Conservation (phyloP, 129 eudicot genomes). For the Pulicaria dysenterica region DNA sequence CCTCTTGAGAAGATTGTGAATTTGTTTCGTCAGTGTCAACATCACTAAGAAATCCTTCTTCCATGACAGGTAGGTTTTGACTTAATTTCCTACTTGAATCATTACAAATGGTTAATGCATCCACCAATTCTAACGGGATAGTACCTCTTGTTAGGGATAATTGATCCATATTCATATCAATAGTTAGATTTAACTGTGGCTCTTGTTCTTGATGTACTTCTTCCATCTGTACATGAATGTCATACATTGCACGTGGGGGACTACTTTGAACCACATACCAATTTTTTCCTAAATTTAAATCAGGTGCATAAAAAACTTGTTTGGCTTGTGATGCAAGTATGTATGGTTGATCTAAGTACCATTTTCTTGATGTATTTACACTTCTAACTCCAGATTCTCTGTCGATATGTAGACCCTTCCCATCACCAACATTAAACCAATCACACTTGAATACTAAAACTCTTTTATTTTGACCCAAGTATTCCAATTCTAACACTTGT, state of each 20-base stretch:
- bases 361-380: neutral
- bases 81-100: too few species aligned
- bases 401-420: constrained; percentile 11
- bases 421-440: constrained; percentile 6
- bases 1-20: too few species aligned
- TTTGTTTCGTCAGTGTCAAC: too few species aligned
- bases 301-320: constrained; percentile 9
- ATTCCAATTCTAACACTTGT: constrained; percentile 7
- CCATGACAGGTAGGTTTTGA: too few species aligned
- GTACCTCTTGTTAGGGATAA: neutral
- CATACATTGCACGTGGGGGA: neutral
- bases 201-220: constrained; percentile 13
- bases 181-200: too few species aligned
- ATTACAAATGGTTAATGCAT: constrained; percentile 1
- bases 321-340: constrained; percentile 11
- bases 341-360: neutral
- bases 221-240: neutral
- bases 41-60: too few species aligned
- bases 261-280: constrained; percentile 8
- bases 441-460: constrained; percentile 9
- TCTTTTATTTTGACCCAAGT: constrained; percentile 10
- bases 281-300: too few species aligned
- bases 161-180: neutral
- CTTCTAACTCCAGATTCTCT: neutral
- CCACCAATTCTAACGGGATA: constrained; percentile 1